These are phyloP conservation scores for Coemansia pectinata DNA, from an alignment of 192 early-diverging fungal genomes.

Conservation along the genomic window DNA sequence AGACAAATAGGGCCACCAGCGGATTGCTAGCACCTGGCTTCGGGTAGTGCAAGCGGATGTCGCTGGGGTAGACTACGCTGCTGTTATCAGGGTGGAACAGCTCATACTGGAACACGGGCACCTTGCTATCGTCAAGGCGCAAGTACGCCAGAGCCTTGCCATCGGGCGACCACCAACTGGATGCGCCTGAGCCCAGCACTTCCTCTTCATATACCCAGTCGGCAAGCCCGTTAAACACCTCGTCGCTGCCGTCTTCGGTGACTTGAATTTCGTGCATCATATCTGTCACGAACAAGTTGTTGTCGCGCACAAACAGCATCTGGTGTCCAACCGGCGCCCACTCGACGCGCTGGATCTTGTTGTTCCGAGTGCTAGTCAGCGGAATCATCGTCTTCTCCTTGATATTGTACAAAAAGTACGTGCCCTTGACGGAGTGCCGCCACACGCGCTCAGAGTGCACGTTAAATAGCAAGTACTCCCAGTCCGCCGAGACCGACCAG, in stretches of 20 bases:
- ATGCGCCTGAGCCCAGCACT: conserved; percentile 64
- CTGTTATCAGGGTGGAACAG: conserved; percentile 66
- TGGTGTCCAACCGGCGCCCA: conserved; percentile 81
- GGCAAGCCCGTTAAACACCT: conserved; percentile 89
- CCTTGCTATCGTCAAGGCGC: conserved; percentile 81
- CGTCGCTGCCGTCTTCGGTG: conserved; percentile 80
- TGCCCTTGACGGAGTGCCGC: conserved; percentile 82
- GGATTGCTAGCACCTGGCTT: conserved; percentile 90
- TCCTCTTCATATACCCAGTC: conserved; percentile 99
- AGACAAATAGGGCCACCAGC: conserved; percentile 71
- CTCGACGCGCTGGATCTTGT: conserved; percentile 62
- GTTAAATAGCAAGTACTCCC: conserved; percentile 74
- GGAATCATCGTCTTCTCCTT: conserved; percentile 60
- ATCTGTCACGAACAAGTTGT: conserved; percentile 84
- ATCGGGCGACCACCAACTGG: conserved; percentile 90
- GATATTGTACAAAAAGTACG: conserved; percentile 77
- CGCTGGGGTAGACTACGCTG: conserved; percentile 65
- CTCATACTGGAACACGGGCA: conserved; percentile 77
- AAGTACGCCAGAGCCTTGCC: conserved; percentile 76
- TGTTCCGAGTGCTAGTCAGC: conserved; percentile 53
- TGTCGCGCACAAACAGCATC: conserved; percentile 83
- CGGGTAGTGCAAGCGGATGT: conserved; percentile 82
- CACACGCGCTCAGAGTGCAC: conserved; percentile 68
- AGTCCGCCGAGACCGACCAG: conserved; percentile 73
- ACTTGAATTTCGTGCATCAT: conserved; percentile 67